Base-by-base conservation (phyloP, 306 rosid genomes). In the Prosopis cineraria region DNA sequence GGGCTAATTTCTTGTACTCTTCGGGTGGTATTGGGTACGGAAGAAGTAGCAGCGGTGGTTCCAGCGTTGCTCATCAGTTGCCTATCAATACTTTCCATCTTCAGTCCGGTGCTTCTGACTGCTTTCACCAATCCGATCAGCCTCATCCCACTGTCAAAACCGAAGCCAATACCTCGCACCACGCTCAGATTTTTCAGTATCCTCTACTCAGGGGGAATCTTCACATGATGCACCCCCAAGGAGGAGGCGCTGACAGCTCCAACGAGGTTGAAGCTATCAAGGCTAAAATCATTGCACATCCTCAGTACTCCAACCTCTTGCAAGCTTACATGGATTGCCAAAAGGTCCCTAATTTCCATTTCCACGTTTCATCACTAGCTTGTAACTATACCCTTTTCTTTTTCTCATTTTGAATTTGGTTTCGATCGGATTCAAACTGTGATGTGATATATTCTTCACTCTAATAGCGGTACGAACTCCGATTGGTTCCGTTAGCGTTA, bases 291-390 rank as follows among this genome's bases (percentile, higher is more conserved):
- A 78, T 90, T 43, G 93, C 96, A 70, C 99, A 96, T 64, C 99
- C 98, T 76, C 99, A 91, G 55, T 96, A 96, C 81, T 93, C 97
- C 25, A 96, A 82, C 77, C 94, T 96, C 63, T 76, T 96, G 43
- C 87, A 91, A 75, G 99, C 99, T 74, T 96, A 89, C 89, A 93
- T 96, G 96, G 98, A 96, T 87, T 96, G 99, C 83, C 98, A 96
- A 74, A 96, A 90, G 98, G 99, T 96, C 53, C 6, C 0, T 45
- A 44, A 19, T 43, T 22, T 67, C n/a, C 3, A 7, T 4, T 2
- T 4, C 14, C 9, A 20, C 65, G 27, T 29, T 58, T 58, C 65
- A 53, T 24, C 60, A 20, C 13, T 53, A 20, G 29, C 29, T 9
- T 53, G 29, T 52, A 52, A 20, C 36, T 10, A 9, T 40, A 40